A percentile compares a stretch with the other conserved stretches of the same genome.
phyloP scores from a whole-genome alignment of 192 early-diverging fungal genomes.

The Gryganskiella cystojenkinii region DNA sequence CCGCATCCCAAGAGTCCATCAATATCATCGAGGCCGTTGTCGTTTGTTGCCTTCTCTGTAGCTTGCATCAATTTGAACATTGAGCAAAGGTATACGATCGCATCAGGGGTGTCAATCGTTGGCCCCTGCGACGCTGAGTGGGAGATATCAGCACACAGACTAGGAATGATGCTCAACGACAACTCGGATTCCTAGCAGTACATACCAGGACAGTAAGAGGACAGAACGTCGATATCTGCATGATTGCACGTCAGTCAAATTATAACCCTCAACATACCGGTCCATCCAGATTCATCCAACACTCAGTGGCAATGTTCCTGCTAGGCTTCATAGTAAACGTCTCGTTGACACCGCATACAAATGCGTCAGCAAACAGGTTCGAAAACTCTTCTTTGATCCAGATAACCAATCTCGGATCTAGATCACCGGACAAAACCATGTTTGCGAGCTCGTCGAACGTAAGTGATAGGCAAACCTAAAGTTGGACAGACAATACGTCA shows the following conservation, averaged over 20 bases:
- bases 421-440: conserved; percentile 61
- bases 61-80: conserved; percentile 77
- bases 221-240: neutral
- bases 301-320: conserved; percentile 37
- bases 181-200: conserved; percentile 43
- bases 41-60: conserved; percentile 68
- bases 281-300: conserved; percentile 61
- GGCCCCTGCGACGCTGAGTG: conserved; percentile 17
- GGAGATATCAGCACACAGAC: conserved; percentile 43
- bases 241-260: neutral
- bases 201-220: no score
- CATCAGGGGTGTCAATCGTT: conserved; percentile 28
- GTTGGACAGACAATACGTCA: conserved; percentile 51
- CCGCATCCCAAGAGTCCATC: conserved; percentile 80
- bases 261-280: conserved; percentile 28
- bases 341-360: conserved; percentile 59
- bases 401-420: conserved; percentile 65
- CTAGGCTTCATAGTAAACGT: conserved; percentile 19
- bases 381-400: conserved; percentile 79
- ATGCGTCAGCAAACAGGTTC: conserved; percentile 67
- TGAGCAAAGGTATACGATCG: conserved; percentile 68
- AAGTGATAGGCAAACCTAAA: conserved; percentile 74
- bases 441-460: conserved; percentile 79
- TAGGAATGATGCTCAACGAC: conserved; percentile 48
- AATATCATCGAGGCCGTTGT: conserved; percentile 66